Conservation (phyloP, 306 rosid genomes). For the Glycine soja region DNA sequence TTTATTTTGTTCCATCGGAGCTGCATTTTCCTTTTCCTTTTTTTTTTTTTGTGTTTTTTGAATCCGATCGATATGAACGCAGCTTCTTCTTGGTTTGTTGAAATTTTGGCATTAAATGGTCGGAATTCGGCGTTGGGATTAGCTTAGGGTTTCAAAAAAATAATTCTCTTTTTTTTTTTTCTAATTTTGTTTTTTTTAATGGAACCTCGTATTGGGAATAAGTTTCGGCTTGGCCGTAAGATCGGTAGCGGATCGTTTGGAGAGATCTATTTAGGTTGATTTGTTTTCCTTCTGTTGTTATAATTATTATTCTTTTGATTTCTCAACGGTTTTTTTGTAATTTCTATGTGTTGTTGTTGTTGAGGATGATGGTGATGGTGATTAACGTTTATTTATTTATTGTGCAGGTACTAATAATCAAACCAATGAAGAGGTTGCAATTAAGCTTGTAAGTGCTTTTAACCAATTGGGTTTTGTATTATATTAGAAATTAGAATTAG, state of each 20-base stretch:
- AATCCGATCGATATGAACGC: conserved; percentile 45
- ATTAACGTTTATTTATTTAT: not conserved
- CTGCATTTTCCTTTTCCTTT: not conserved
- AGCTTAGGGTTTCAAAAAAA: conserved; percentile 54
- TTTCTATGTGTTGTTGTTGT: conserved; percentile 9
- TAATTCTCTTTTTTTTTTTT: not conserved
- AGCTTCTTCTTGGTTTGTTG: conserved; percentile 6
- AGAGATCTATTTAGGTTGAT: conserved; percentile 87
- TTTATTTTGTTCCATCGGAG: not conserved
- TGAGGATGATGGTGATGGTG: conserved; percentile 20
- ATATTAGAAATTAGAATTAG: not conserved
- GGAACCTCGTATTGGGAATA: conserved; percentile 92
- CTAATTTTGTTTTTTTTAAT: conserved; percentile 44
- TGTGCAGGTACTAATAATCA: conserved; percentile 86
- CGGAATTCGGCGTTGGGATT: conserved; percentile 43
- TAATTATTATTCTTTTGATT: not conserved
- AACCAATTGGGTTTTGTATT: conserved; percentile 33
- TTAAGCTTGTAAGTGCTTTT: conserved; percentile 87
- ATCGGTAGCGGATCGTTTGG: conserved; percentile 95
- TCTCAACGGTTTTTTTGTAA: not conserved
- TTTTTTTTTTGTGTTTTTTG: not conserved
- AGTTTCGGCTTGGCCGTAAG: conserved; percentile 85
- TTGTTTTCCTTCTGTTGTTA: not conserved
- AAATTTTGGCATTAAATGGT: not conserved
- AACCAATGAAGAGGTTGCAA: conserved; percentile 95